Base-by-base conservation (phyloP, 176 grass and related monocot genomes). In the Dactylis glomerata region DNA sequence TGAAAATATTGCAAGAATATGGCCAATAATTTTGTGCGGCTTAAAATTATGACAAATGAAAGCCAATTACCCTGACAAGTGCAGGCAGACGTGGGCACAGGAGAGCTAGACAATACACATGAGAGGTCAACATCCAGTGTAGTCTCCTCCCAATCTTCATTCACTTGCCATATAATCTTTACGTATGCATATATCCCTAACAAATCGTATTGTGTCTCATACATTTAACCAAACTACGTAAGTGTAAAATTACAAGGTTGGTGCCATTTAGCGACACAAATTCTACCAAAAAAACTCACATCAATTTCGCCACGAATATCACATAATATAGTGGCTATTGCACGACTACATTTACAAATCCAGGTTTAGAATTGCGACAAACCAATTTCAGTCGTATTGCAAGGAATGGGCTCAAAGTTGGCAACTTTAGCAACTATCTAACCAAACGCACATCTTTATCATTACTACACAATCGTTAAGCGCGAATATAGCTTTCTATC, bases 321-420 rank as follows among this genome's bases (percentile, higher is more conserved):
- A 38, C 49, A 58, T 10, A 22, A 17, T 82, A 46, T 7, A 6
- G 15, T 33, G 44, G 16, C 27, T 66, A 47, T 28, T 81, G 33
- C 38, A 46, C 20, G n/a, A 61, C 61, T 34, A 22, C 50, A 55
- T 20, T 16, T 37, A 6, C 27, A 76, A 28, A 57, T 50, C n/a
- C 45, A 24, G 8, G 5, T 41, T 30, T 28, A 36, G 5, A 50
- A 75, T 12, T 24, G 46, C 11, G 16, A 36, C 13, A 76, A 68
- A 80, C 58, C 22, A 80, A 68, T 26, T 56, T 57, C 33, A 22
- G 31, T n/a, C 20, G 68, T 65, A 82, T 23, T 52, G 64, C 78
- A 86, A 7, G 44, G 41, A 69, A 71, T 31, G 41, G 10, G 20
- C 24, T 77, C 3, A 82, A 89, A 77, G 55, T 42, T 86, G 84